A percentile compares a stretch with the other conserved stretches of the same genome.
phyloP scores from a whole-genome alignment of 768 basidiomycete species.

The Amanita rubescens region DNA sequence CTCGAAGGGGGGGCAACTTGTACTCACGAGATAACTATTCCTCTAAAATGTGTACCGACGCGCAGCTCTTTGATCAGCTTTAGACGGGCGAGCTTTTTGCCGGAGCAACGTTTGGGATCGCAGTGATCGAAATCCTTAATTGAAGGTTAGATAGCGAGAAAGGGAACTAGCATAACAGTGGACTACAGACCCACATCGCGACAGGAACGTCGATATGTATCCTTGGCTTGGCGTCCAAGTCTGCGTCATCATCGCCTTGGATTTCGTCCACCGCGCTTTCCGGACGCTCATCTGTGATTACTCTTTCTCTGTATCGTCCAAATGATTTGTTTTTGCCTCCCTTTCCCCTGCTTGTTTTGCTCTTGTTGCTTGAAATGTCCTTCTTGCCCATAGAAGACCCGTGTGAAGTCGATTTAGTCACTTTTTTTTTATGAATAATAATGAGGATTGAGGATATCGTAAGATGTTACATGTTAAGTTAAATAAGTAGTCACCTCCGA shows the following conservation, averaged over 20 bases:
- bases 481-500: no score
- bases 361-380: conserved; percentile 24
- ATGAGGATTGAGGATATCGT: no score
- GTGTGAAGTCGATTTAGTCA: no score
- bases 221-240: conserved; percentile 16
- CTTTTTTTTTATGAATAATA: no score
- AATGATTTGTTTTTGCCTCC: conserved; percentile 12
- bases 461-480: no score
- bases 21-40: conserved; percentile 89
- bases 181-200: conserved; percentile 86
- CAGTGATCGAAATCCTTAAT: conserved; percentile 96
- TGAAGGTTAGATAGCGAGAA: neutral
- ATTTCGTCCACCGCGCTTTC: conserved; percentile 39
- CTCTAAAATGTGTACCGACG: conserved; percentile 82
- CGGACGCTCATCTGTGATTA: conserved; percentile 36
- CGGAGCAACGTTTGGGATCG: conserved; percentile 75
- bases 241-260: conserved; percentile 17
- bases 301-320: conserved; percentile 4
- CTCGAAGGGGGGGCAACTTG: conserved; percentile 3
- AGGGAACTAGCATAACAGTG: neutral
- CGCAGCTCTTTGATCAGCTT: conserved; percentile 79
- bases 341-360: conserved; percentile 22
- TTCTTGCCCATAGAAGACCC: conserved; percentile 16
- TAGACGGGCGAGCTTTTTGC: conserved; percentile 84
- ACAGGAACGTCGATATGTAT: conserved; percentile 61